Conservation (phyloP, 257 asterid species). For the Rubia yunnanensis region DNA sequence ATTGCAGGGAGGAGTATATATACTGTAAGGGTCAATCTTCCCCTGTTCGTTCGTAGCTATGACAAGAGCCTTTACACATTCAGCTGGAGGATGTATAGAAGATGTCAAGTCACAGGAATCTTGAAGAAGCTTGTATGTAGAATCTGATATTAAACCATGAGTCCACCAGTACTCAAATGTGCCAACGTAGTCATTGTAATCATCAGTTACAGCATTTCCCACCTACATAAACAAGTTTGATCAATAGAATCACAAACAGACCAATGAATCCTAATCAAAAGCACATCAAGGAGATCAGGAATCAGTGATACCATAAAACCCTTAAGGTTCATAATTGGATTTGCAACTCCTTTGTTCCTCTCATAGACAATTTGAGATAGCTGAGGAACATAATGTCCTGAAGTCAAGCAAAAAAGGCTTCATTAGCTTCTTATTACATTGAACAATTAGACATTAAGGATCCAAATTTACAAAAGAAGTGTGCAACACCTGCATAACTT, state of each 20-base stretch:
- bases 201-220: conserved; percentile 97
- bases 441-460: not conserved
- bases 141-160: conserved; percentile 89
- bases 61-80: conserved; percentile 44
- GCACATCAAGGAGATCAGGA: not conserved
- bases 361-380: conserved; percentile 57
- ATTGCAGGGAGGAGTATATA: conserved; percentile 72
- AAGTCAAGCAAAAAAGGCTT: conserved; percentile 9
- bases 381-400: conserved; percentile 98
- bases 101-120: conserved; percentile 60
- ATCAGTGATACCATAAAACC: conserved; percentile 66
- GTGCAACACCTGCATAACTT: conserved; percentile 75
- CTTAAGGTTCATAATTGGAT: conserved; percentile 75
- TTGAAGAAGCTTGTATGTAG: conserved; percentile 60
- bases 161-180: conserved; percentile 99
- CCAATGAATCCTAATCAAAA: not conserved
- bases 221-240: conserved; percentile 40
- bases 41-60: conserved; percentile 72
- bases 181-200: conserved; percentile 71
- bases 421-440: conserved; percentile 3
- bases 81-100: conserved; percentile 70
- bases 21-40: conserved; percentile 80
- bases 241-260: not conserved
- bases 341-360: conserved; percentile 62
- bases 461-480: not conserved